Conservation (phyloP, 176 grass and related monocot genomes). For the Ensete ventricosum region DNA sequence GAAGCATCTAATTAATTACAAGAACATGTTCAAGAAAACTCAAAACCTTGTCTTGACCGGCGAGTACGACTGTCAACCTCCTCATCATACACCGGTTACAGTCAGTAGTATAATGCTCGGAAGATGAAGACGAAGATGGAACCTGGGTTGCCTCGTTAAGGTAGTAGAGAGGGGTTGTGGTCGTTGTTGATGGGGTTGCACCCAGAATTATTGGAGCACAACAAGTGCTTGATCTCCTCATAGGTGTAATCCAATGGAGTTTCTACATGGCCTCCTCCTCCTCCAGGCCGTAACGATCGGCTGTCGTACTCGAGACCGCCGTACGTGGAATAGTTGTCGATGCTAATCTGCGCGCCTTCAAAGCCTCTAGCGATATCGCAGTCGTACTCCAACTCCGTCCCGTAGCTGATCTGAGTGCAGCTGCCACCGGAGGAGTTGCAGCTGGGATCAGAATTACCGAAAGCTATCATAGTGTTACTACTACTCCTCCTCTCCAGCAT, state of each 20-base stretch:
- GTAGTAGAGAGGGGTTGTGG: not conserved
- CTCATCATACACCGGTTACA: not conserved
- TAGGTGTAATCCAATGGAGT: constrained; percentile 2
- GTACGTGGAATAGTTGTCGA: not conserved
- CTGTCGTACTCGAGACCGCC: not conserved
- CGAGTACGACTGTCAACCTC: too few relatives aligned
- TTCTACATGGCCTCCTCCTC: not conserved
- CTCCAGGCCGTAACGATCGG: not conserved
- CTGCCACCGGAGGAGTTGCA: constrained; percentile 6
- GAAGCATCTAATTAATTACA: too few relatives aligned
- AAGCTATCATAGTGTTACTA: not conserved
- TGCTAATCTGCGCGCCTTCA: not conserved
- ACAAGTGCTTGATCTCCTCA: not conserved
- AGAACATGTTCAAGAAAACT: not conserved
- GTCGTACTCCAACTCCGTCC: not conserved
- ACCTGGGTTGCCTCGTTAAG: not conserved
- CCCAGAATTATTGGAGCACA: not conserved
- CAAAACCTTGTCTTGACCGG: not conserved
- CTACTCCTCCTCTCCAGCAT: not conserved
- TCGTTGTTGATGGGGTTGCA: not conserved
- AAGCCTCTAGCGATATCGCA: not conserved
- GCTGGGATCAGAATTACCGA: not conserved
- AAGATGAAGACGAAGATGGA: not conserved
- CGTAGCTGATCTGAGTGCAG: constrained; percentile 5
- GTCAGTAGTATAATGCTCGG: not conserved